Conservation (phyloP, 768 basidiomycete species). For the Termitomyces sp. region DNA sequence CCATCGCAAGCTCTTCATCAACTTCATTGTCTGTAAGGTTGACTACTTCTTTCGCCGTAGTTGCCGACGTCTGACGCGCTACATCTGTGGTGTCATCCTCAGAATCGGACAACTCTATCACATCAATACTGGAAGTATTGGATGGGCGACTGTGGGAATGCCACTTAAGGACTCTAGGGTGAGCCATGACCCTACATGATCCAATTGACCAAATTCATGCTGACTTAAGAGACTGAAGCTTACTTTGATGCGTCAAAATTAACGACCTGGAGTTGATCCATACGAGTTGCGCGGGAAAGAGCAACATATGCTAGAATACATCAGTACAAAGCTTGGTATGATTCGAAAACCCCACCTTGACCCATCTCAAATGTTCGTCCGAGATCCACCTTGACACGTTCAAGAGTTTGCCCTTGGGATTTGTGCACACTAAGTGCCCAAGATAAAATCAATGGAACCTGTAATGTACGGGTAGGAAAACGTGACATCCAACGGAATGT, state of each 20-base stretch:
- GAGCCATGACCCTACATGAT: constrained; percentile 53
- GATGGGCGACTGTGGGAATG: constrained; percentile 16
- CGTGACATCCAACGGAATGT: neutral
- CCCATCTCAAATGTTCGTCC: constrained; percentile 74
- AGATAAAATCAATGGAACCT: constrained; percentile 76
- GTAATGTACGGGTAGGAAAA: neutral
- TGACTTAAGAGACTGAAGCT: constrained; percentile 13
- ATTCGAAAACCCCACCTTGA: constrained; percentile 48
- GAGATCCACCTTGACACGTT: constrained; percentile 80
- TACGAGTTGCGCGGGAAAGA: constrained; percentile 68
- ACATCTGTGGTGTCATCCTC: neutral
- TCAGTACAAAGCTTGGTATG: neutral
- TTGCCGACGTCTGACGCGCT: neutral
- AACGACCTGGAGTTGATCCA: constrained; percentile 60
- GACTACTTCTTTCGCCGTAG: neutral
- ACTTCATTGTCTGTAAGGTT: neutral
- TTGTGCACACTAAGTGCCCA: constrained; percentile 91
- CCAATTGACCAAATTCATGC: neutral
- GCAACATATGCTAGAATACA: constrained; percentile 57
- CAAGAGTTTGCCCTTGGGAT: constrained; percentile 85
- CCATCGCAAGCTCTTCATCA: neutral
- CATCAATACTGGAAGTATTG: neutral
- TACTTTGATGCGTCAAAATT: constrained; percentile 61
- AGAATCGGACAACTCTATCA: neutral
- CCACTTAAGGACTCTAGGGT: constrained; percentile 63